These are phyloP conservation scores for Fragosphaeria purpurea DNA, from an alignment of 2,329 filamentous ascomycete genomes.

Conservation along the genomic window DNA sequence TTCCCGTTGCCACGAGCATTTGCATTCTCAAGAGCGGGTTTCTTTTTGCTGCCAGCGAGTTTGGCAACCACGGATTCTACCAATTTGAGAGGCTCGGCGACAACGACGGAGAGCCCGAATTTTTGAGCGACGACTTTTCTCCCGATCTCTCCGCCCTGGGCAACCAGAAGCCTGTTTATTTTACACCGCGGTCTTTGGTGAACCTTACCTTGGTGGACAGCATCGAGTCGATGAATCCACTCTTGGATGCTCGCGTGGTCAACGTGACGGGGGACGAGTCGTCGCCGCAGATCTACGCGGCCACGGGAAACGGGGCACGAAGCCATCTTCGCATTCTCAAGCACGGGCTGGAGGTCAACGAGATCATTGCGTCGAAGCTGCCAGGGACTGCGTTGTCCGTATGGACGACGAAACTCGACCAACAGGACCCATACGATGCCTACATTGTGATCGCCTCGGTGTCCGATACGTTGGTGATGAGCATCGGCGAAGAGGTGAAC, in stretches of 20 bases:
- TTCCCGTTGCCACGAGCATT: conserved; percentile 76
- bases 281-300: conserved; percentile 89
- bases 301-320: conserved; percentile 78
- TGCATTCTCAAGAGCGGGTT: conserved; percentile 95
- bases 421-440: conserved; percentile 75
- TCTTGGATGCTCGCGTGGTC: conserved; percentile 83
- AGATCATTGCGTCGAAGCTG: conserved; percentile 89
- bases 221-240: conserved; percentile 79
- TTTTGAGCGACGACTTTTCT: conserved; percentile 71
- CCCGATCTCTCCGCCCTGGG: conserved; percentile 56
- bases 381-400: conserved; percentile 80
- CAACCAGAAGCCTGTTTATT: conserved; percentile 67
- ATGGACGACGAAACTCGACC: conserved; percentile 86
- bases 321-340: conserved; percentile 88
- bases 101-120: conserved; percentile 83
- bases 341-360: conserved; percentile 84
- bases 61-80: conserved; percentile 88
- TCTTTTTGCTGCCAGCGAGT: conserved; percentile 84
- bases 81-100: conserved; percentile 96
- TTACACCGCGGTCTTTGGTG: conserved; percentile 66
- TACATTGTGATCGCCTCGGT: conserved; percentile 94
- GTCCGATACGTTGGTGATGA: conserved; percentile 82
- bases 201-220: conserved; percentile 79
- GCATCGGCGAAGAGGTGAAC: conserved; percentile 93
- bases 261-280: conserved; percentile 86